Evolutionary conservation across 176 grass and related monocot species (phyloP).

Genomic region (Calamus simplicifolius): DNA sequence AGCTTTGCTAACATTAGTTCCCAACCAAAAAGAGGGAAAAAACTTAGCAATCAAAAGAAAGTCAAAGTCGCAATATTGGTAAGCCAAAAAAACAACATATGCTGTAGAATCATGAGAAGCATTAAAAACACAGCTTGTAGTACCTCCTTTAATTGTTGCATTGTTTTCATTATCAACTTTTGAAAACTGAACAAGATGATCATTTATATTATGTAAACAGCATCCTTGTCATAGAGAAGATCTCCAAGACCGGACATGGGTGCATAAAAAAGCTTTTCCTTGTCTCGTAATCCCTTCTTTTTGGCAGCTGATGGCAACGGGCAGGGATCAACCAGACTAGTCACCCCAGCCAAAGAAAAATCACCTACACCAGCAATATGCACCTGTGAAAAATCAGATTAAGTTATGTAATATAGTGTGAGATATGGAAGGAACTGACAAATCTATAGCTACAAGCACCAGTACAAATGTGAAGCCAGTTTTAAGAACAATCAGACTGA

Average conservation of each 20-base stretch:
- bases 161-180: slow-evolving; percentile 46
- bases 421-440: no score
- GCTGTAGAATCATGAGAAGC: no score
- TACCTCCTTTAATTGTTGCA: slow-evolving; percentile 41
- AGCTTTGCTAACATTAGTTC: no score
- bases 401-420: no score
- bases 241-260: slow-evolving; percentile 99
- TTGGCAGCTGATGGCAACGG: slow-evolving; percentile 92
- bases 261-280: slow-evolving; percentile 94
- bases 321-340: slow-evolving; percentile 82
- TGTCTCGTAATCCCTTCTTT: slow-evolving; percentile 90
- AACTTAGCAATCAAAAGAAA: no score
- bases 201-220: slow-evolving; percentile 96
- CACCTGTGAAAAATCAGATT: slow-evolving; percentile 39
- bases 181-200: slow-evolving; percentile 95
- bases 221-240: slow-evolving; percentile 93
- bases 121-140: no score
- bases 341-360: slow-evolving; percentile 72
- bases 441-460: no score
- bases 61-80: no score
- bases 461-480: no score
- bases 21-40: no score
- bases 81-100: no score
- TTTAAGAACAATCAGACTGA: no score
- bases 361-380: slow-evolving; percentile 93